Percentiles rank a stretch among this genome's conserved stretches.
Evolutionary conservation across 2,329 filamentous ascomycete species (phyloP).

Genomic region (Ascochyta rabiei): DNA sequence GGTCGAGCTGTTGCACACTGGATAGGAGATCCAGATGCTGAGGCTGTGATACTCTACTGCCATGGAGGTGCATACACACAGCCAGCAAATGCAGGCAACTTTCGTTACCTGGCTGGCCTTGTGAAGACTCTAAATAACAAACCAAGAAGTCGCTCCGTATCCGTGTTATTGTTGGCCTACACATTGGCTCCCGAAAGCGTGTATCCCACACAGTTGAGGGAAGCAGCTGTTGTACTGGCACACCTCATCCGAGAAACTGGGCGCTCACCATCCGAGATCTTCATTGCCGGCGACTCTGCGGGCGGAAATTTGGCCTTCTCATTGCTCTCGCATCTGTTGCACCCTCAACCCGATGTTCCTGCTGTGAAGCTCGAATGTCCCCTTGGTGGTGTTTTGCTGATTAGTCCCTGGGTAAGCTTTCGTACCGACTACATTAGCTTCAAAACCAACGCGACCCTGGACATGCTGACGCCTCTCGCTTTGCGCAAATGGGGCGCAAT

Average conservation of each 20-base stretch:
- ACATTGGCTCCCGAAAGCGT: constrained; percentile 26
- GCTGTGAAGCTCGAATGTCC: constrained; percentile 19
- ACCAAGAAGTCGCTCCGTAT: constrained; percentile 7
- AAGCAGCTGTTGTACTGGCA: constrained; percentile 24
- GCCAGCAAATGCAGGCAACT: constrained; percentile 19
- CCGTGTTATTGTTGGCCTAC: constrained; percentile 30
- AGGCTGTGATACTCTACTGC: constrained; percentile 27
- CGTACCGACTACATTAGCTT: constrained; percentile 24
- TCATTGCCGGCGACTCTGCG: constrained; percentile 21
- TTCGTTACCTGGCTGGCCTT: constrained; percentile 14
- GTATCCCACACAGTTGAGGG: constrained; percentile 30
- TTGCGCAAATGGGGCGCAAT: constrained; percentile 25
- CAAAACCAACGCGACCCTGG: constrained; percentile 14
- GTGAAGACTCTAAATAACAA: constrained; percentile 20
- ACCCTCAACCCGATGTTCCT: constrained; percentile 29
- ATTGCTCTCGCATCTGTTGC: constrained; percentile 33
- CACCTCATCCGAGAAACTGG: constrained; percentile 21
- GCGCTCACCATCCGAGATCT: constrained; percentile 19
- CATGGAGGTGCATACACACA: constrained; percentile 35
- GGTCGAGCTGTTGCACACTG: constrained; percentile 27
- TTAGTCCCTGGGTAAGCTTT: constrained; percentile 26
- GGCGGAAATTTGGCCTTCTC: constrained; percentile 22
- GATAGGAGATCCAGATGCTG: constrained; percentile 29
- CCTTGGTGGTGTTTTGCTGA: constrained; percentile 17
- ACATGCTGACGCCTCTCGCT: constrained; percentile 11